Evolutionary conservation across 805 yeast genomes (phyloP), one percentile per base, ranked within the genome.

Genomic region (Monosporozyma siamensis): DNA sequence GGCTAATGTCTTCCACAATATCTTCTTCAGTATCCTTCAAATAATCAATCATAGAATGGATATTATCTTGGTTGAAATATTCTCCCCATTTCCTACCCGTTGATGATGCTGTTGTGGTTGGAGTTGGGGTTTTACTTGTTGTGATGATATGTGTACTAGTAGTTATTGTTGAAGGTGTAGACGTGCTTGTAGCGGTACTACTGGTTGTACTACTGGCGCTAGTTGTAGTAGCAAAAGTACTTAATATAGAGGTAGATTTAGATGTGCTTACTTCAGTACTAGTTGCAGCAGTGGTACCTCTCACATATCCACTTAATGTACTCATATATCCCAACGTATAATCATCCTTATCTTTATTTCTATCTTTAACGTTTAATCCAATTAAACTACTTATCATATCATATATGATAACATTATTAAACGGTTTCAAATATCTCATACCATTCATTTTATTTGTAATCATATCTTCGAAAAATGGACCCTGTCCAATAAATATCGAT

Each of bases 351-450:
- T 11, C 39, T 10, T 23, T 6, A 11, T 32, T 31, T 7, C 22
- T 24, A 15, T 39, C 35, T 11, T 31, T 23, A 9, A 5, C 24
- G 11, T 23, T 31, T 7, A 31, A 15, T n/a, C 64, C 64, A 43
- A 84, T 62, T 1, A 82, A 68, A 12, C 82, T 82, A 61, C 95
- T 82, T 2, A 89, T 45, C 20, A 89, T 69, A 49, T 80, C 77
- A 61, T 86, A 89, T 4, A 89, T 70, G 46, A 87, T 84, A 11
- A 73, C 67, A 58, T 87, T 90, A 9, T 70, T 64, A 53, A 89
- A 82, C 18, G 9, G 5, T 4, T 95, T 9, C 4, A 25, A 18
- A 11, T 12, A 26, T 9, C 29, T 17, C 17, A 26, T 26, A 14
- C 17, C 29, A 7, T 15, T 26, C 9, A 12, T 6, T 37, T 8